A percentile compares a stretch with the other conserved stretches of the same genome.
Evolutionary conservation across 78 protist species (phyloP).

Genomic region (Emiliania huxleyi): DNA sequence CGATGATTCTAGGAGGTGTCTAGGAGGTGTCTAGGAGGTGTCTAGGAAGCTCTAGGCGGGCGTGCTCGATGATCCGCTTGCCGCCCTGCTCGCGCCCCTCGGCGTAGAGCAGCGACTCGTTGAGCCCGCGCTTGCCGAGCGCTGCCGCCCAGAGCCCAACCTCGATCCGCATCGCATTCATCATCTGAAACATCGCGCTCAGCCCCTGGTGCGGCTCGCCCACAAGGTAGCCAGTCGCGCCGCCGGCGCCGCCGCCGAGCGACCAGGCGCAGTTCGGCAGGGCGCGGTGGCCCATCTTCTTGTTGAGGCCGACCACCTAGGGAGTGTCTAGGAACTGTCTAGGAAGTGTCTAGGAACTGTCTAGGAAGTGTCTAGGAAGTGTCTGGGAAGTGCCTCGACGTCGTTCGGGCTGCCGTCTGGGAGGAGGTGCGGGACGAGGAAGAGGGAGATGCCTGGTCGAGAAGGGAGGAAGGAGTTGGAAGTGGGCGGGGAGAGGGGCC

Average conservation of each 20-base stretch:
- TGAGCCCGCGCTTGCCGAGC: not conserved
- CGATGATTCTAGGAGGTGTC: too few species aligned
- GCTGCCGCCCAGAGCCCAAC: not conserved
- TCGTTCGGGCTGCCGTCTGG: not conserved
- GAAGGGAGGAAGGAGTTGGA: too few species aligned
- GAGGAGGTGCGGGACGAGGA: not conserved
- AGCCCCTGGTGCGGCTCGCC: not conserved
- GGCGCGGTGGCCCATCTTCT: slow-evolving; percentile 4
- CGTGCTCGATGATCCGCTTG: not conserved
- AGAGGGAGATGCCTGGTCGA: not conserved
- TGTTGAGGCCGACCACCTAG: not conserved
- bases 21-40: too few species aligned
- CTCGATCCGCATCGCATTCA: not conserved
- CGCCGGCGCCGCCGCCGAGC: not conserved
- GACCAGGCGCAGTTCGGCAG: not conserved
- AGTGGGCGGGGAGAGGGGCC: too few species aligned
- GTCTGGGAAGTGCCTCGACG: too few species aligned
- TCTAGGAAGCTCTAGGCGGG: too few species aligned
- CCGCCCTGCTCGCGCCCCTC: not conserved
- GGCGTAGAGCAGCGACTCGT: not conserved
- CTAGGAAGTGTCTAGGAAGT: too few species aligned
- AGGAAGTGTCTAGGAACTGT: too few species aligned
- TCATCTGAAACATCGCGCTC: not conserved
- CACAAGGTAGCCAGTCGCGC: not conserved
- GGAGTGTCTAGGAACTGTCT: too few species aligned